These are phyloP conservation scores for Tricholoma hemisulphureum DNA, from an alignment of 768 basidiomycete species.

Conservation along the genomic window DNA sequence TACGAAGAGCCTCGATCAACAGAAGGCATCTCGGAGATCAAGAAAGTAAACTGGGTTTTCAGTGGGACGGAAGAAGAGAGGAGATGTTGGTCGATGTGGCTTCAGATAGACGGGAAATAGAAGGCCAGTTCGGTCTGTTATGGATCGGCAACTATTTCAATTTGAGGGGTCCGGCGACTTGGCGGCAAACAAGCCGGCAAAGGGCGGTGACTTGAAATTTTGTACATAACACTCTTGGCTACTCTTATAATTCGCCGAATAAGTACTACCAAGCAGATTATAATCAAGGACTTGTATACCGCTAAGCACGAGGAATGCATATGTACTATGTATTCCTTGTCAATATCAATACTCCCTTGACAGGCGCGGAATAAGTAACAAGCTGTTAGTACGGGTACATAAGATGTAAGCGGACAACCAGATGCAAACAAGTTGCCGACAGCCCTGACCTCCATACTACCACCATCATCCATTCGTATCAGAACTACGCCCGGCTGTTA, in stretches of 20 bases:
- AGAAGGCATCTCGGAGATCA: conserved; percentile 81
- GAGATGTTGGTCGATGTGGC: conserved; percentile 79
- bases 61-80: conserved; percentile 72
- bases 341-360: no score
- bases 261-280: no score
- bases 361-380: no score
- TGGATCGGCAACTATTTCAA: background rate
- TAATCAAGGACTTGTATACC: no score
- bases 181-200: conserved; percentile 6
- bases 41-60: conserved; percentile 77
- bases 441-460: conserved; percentile 15
- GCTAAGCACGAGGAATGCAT: background rate
- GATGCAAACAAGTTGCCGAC: conserved; percentile 35
- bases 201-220: conserved; percentile 6
- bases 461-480: conserved; percentile 2
- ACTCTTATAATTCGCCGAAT: background rate
- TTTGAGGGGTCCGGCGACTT: conserved; percentile 4
- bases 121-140: background rate
- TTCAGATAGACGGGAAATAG: conserved; percentile 73
- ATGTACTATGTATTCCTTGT: no score
- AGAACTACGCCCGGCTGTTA: no score
- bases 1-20: conserved; percentile 63
- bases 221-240: no score
- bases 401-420: conserved; percentile 32
- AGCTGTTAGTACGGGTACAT: conserved; percentile 26